Evolutionary conservation across 2,329 filamentous ascomycete genomes (phyloP), one percentile per base, ranked within the genome.

Genomic region (Alternaria ethzedia): DNA sequence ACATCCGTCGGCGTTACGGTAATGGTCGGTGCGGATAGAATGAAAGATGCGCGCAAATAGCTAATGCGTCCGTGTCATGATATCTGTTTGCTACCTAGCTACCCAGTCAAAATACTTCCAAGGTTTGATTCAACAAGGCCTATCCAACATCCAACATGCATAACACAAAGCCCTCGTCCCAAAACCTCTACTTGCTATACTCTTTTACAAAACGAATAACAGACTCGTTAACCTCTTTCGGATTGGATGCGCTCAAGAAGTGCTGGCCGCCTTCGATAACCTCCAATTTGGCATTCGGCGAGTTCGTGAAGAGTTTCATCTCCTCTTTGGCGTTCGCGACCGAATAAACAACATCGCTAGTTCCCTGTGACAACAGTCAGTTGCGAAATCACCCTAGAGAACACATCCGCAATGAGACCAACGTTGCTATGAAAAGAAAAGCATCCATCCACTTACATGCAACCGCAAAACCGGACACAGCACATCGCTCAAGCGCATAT

Each of bases 401-500:
- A 41, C 9, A 41, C 36, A 17, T 41, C 36, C 36, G 36, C 36
- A 41, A 41, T 41, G 36, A 41, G 36, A 41, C 15, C 36, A 46
- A 23, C 44, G 20, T 46, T 46, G 12, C 2, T 1, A 20, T 41
- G 36, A 41, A 41, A 41, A 11, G 36, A 41, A 45, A 45, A 28
- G 32, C 17, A 8, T 6, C 30, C 21, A 12, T 23, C 13, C 49
- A 70, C 76, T 71, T 52, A 78, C 81, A 71, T 84, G 82, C 61
- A 86, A 61, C 85, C 85, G 86, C 51, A 83, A 68, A 3, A 87
- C 84, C 0, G 85, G 85, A 73, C 84, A 86, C 47, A 68, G 72
- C 5, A 87, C 76, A 73, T 87, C 84, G 4, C 73, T 77, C 28
- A 86, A 61, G 8, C 85, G 69, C 5, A 77, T 68, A 61, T 83